Evolutionary conservation across 2,329 filamentous ascomycete species (phyloP).

Genomic region (Fusarium transvaalense): DNA sequence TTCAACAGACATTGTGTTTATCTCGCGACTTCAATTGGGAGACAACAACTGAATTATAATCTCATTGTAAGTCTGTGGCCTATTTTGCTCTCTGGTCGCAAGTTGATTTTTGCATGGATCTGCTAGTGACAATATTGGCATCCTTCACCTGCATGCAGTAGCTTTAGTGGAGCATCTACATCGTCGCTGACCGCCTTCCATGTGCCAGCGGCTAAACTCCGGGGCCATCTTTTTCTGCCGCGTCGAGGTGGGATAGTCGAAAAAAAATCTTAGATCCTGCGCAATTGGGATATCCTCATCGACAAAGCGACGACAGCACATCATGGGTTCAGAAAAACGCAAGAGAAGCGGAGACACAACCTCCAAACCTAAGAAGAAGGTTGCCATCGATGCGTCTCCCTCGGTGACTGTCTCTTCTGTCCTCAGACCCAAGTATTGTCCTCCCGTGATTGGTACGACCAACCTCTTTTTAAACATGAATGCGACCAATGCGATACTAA

Average conservation of each 20-base stretch:
- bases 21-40: background rate
- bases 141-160: background rate
- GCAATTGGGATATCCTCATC: slow-evolving; percentile 11
- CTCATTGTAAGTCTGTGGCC: background rate
- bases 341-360: slow-evolving; percentile 62
- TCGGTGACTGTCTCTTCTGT: slow-evolving; percentile 62
- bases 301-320: slow-evolving; percentile 23
- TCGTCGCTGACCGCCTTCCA: slow-evolving; percentile 40
- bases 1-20: background rate
- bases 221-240: background rate
- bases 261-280: slow-evolving; percentile 48
- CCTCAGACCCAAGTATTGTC: slow-evolving; percentile 60
- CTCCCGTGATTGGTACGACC: slow-evolving; percentile 65
- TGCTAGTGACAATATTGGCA: background rate
- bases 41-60: background rate
- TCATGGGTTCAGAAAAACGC: slow-evolving; percentile 61
- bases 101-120: background rate
- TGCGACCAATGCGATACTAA: slow-evolving; percentile 37
- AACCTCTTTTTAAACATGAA: slow-evolving; percentile 2
- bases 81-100: background rate
- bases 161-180: background rate
- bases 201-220: slow-evolving; percentile 42
- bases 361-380: slow-evolving; percentile 64
- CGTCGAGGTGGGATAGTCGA: slow-evolving; percentile 14
- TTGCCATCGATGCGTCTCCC: slow-evolving; percentile 59